Conservation (phyloP, 768 basidiomycete genomes). For the Pleurotus eryngii region DNA sequence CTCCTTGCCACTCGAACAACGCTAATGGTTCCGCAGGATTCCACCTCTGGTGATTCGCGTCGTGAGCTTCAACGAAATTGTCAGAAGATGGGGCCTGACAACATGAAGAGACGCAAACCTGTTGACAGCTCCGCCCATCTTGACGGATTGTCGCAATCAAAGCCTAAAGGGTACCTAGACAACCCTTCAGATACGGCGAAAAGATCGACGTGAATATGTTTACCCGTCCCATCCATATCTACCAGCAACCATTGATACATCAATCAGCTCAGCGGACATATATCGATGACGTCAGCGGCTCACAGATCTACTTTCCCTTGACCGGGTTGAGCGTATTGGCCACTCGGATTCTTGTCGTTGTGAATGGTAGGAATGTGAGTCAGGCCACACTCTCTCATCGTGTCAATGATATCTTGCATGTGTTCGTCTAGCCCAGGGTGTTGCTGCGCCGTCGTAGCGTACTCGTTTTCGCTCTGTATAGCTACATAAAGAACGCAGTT, state of each 20-base stretch:
- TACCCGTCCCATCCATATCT: slow-evolving; percentile 42
- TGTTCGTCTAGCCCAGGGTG: slow-evolving; percentile 30
- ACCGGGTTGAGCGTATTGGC: slow-evolving; percentile 25
- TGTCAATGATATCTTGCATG: slow-evolving; percentile 42
- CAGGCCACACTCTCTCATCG: slow-evolving; percentile 32
- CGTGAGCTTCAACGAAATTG: slow-evolving; percentile 18
- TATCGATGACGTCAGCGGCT: not conserved
- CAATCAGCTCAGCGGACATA: too few relatives aligned
- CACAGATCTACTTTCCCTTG: slow-evolving; percentile 34
- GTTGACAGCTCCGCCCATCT: slow-evolving; percentile 44
- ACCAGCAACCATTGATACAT: not conserved
- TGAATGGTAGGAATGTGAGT: slow-evolving; percentile 33
- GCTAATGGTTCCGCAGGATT: slow-evolving; percentile 36
- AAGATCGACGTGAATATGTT: not conserved
- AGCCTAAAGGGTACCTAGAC: slow-evolving; percentile 54
- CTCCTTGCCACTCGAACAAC: slow-evolving; percentile 36
- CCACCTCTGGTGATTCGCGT: slow-evolving; percentile 27
- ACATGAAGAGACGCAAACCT: slow-evolving; percentile 17
- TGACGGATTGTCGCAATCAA: slow-evolving; percentile 60
- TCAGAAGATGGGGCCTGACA: not conserved
- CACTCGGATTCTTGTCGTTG: slow-evolving; percentile 29
- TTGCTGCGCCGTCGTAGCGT: slow-evolving; percentile 23
- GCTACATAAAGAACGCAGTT: slow-evolving; percentile 18
- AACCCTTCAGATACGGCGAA: not conserved
- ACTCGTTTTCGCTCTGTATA: slow-evolving; percentile 47